phyloP scores from a whole-genome alignment of 2,329 filamentous ascomycete genomes.

The Sporothrix euskadiensis region DNA sequence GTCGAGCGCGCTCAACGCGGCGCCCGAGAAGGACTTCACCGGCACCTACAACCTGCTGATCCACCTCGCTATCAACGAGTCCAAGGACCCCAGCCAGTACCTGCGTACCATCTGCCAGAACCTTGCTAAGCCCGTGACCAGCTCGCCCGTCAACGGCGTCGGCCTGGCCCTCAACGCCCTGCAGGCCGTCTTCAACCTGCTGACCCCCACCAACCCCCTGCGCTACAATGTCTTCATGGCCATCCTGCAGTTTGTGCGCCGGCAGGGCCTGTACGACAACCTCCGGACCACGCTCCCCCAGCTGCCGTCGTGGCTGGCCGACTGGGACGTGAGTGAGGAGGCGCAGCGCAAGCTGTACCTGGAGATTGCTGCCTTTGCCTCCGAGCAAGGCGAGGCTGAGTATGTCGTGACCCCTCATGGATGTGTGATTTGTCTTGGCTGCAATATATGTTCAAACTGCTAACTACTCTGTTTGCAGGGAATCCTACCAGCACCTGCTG shows the following conservation, averaged over 20 bases:
- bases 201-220: slow-evolving; percentile 72
- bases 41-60: slow-evolving; percentile 96
- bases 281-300: slow-evolving; percentile 76
- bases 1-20: slow-evolving; percentile 73
- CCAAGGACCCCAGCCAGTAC: slow-evolving; percentile 79
- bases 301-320: slow-evolving; percentile 75
- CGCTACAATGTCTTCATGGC: slow-evolving; percentile 89
- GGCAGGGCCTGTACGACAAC: slow-evolving; percentile 75
- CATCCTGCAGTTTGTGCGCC: slow-evolving; percentile 79
- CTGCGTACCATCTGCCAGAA: slow-evolving; percentile 86
- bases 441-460: background rate
- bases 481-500: slow-evolving; percentile 67
- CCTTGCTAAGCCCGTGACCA: slow-evolving; percentile 81
- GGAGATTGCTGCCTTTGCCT: slow-evolving; percentile 76
- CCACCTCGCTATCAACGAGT: slow-evolving; percentile 79
- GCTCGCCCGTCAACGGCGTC: slow-evolving; percentile 80
- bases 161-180: slow-evolving; percentile 86
- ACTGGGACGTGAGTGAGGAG: slow-evolving; percentile 81
- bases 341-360: slow-evolving; percentile 83
- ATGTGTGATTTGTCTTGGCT: background rate
- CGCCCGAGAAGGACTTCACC: slow-evolving; percentile 95
- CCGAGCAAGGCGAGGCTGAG: slow-evolving; percentile 74
- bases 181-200: slow-evolving; percentile 94
- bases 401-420: slow-evolving; percentile 47
- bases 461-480: slow-evolving; percentile 40